A percentile compares a stretch with the other conserved stretches of the same genome.
phyloP scores from a whole-genome alignment of 345 rosid species.

The Toxicodendron radicans region DNA sequence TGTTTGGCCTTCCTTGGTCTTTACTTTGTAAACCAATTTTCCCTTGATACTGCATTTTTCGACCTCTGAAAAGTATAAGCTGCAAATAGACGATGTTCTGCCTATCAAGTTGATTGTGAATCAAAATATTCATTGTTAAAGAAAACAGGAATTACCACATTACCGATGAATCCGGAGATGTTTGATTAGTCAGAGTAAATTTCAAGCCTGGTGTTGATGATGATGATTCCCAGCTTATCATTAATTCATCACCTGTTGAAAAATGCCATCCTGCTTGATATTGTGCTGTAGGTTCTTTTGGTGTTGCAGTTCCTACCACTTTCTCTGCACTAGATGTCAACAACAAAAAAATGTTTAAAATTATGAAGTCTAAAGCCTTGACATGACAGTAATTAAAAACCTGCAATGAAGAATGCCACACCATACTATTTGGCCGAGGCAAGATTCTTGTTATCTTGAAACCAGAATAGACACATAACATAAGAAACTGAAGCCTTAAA shows the following conservation, averaged over 20 bases:
- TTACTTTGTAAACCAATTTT: not conserved
- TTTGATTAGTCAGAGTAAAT: constrained; percentile 39
- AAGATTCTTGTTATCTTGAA: not conserved
- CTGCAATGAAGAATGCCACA: not conserved
- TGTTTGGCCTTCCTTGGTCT: not conserved
- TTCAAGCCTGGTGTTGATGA: constrained; percentile 35
- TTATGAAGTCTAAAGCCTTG: not conserved
- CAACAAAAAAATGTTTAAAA: constrained; percentile 21
- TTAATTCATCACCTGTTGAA: constrained; percentile 78
- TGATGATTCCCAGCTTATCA: constrained; percentile 47
- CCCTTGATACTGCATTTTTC: constrained; percentile 60
- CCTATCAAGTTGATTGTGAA: not conserved
- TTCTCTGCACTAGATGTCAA: constrained; percentile 78
- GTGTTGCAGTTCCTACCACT: constrained; percentile 78
- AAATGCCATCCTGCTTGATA: constrained; percentile 72
- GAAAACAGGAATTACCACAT: not conserved
- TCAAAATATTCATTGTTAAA: not conserved
- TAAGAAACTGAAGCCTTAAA: not conserved
- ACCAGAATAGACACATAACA: not conserved
- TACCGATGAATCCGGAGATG: constrained; percentile 51
- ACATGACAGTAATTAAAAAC: not conserved
- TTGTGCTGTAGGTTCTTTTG: constrained; percentile 55
- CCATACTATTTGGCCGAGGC: not conserved
- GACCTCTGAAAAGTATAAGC: constrained; percentile 63
- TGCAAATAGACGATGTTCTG: constrained; percentile 16